These are phyloP conservation scores for Neonectria coccinea DNA, from an alignment of 2,329 filamentous ascomycete species.

Conservation along the genomic window DNA sequence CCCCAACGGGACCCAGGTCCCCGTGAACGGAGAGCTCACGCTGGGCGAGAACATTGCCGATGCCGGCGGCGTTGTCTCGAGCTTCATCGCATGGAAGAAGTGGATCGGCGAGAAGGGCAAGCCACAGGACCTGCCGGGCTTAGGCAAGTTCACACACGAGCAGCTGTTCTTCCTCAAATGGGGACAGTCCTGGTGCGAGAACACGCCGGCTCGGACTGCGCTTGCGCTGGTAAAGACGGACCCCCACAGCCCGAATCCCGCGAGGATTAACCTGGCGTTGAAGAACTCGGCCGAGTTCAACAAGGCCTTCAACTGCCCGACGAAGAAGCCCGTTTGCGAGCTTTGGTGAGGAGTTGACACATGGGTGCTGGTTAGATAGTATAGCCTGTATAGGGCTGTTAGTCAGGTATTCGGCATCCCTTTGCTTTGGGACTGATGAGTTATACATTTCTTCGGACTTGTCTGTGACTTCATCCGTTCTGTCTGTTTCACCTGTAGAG, in stretches of 20 bases:
- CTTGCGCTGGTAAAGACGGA: constrained; percentile 71
- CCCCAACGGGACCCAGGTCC: constrained; percentile 65
- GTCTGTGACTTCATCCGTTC: too few species aligned
- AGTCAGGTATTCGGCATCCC: too few species aligned
- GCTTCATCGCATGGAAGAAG: constrained; percentile 74
- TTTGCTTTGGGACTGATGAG: too few species aligned
- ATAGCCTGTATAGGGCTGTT: too few species aligned
- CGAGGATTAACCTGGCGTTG: constrained; percentile 72
- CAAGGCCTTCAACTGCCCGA: constrained; percentile 74
- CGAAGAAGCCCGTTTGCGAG: constrained; percentile 75
- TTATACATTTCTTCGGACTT: too few species aligned
- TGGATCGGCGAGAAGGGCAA: constrained; percentile 61
- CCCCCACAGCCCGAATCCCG: constrained; percentile 73
- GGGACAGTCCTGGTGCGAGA: constrained; percentile 75
- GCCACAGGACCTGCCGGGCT: constrained; percentile 67
- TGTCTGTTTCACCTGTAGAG: background rate
- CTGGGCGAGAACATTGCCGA: constrained; percentile 80
- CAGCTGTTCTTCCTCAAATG: constrained; percentile 78
- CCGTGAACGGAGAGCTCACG: constrained; percentile 73
- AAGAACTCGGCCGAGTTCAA: constrained; percentile 75
- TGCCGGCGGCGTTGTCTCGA: constrained; percentile 72
- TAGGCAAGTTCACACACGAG: constrained; percentile 72
- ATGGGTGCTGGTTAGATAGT: too few species aligned
- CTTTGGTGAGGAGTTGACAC: constrained; percentile 65
- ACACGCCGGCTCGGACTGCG: constrained; percentile 68